A percentile compares a stretch with the other conserved stretches of the same genome.
Conservation (phyloP, 352 stramenopile genomes). For the Phytophthora palmivora region DNA sequence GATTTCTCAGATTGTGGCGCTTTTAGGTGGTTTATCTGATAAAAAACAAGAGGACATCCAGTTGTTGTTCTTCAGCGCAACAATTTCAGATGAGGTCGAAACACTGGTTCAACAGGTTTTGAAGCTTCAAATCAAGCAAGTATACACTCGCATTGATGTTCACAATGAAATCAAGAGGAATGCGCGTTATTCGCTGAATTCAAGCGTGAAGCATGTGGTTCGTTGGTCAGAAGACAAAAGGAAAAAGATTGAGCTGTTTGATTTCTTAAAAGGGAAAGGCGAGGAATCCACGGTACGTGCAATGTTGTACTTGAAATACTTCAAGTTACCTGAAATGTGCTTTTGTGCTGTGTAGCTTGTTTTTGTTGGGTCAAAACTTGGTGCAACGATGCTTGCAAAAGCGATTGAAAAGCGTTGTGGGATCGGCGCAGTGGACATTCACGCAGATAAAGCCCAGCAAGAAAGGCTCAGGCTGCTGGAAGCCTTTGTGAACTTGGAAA, state of each 20-base stretch:
- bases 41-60: constrained; percentile 29
- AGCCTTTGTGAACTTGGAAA: constrained; percentile 58
- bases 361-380: constrained; percentile 73
- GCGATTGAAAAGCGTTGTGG: constrained; percentile 55
- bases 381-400: constrained; percentile 66
- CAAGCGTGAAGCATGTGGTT: constrained; percentile 44
- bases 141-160: constrained; percentile 49
- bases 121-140: constrained; percentile 9
- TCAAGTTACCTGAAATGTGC: neutral
- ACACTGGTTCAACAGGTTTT: constrained; percentile 44
- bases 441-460: constrained; percentile 67
- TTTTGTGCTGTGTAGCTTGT: constrained; percentile 55
- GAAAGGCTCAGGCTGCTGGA: constrained; percentile 65
- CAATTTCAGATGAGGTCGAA: constrained; percentile 54
- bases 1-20: constrained; percentile 55
- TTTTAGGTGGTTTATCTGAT: constrained; percentile 25
- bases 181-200: constrained; percentile 34
- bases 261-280: constrained; percentile 37
- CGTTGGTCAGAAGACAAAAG: constrained; percentile 60
- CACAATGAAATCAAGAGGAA: constrained; percentile 10
- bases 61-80: constrained; percentile 71
- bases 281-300: constrained; percentile 55
- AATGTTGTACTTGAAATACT: neutral
- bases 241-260: constrained; percentile 70
- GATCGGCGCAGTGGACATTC: constrained; percentile 50